Evolutionary conservation across 1,284 basidiomycete species (phyloP).

Genomic region (Anthracocystis panici-leucophaei): DNA sequence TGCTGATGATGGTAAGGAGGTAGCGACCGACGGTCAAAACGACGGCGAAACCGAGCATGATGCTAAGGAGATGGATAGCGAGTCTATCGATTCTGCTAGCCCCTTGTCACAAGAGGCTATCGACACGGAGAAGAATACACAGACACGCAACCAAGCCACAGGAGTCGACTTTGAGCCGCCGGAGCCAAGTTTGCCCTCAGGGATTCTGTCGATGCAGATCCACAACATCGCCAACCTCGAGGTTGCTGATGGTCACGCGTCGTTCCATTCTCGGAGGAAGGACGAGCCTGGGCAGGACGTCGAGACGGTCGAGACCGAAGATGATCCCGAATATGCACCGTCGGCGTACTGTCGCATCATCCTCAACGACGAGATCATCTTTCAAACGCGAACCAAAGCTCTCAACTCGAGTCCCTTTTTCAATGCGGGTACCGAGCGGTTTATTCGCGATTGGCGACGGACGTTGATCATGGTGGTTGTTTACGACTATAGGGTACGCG

Average conservation of each 20-base stretch:
- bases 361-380: constrained; percentile 72
- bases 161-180: constrained; percentile 50
- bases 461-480: constrained; percentile 71
- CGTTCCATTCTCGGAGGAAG: constrained; percentile 15
- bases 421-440: constrained; percentile 72
- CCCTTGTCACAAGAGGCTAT: constrained; percentile 16
- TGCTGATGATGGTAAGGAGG: background rate
- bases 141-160: constrained; percentile 38
- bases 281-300: constrained; percentile 55
- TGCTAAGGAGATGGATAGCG: constrained; percentile 16
- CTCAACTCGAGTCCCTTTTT: constrained; percentile 71
- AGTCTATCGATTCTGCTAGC: constrained; percentile 14
- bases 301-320: constrained; percentile 42
- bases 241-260: constrained; percentile 64
- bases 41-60: constrained; percentile 8
- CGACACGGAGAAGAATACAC: constrained; percentile 25
- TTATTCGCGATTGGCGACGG: constrained; percentile 71
- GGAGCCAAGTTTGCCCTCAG: constrained; percentile 33
- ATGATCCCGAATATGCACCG: constrained; percentile 52
- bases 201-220: constrained; percentile 55
- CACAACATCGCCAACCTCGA: constrained; percentile 67
- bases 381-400: constrained; percentile 71
- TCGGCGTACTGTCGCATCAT: constrained; percentile 70
- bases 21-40: background rate
- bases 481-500: constrained; percentile 64